Evolutionary conservation across 2,329 filamentous ascomycete species (phyloP).

Genomic region (Phaeosphaeria sp.): DNA sequence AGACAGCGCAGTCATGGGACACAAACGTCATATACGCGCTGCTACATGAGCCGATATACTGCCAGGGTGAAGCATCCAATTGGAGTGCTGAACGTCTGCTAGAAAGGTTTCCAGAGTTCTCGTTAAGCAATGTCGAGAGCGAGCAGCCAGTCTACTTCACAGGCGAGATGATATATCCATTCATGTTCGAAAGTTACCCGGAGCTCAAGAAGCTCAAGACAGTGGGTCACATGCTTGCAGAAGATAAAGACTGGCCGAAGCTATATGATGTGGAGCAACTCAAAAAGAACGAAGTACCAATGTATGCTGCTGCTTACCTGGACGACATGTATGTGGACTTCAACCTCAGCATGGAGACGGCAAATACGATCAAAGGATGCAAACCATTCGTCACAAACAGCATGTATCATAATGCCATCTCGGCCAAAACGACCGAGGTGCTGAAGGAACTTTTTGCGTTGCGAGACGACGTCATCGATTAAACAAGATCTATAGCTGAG

Average conservation of each 20-base stretch:
- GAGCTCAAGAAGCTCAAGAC: conserved; percentile 74
- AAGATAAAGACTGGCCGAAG: conserved; percentile 71
- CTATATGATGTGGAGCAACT: conserved; percentile 80
- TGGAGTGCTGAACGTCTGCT: conserved; percentile 78
- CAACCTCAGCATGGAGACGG: conserved; percentile 74
- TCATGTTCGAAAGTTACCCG: conserved; percentile 80
- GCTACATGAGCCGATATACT: conserved; percentile 89
- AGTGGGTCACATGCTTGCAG: conserved; percentile 74
- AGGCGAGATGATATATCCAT: conserved; percentile 90
- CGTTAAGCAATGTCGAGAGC: conserved; percentile 42
- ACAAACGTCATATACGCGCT: conserved; percentile 82
- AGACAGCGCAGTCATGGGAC: conserved; percentile 73
- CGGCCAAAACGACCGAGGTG: conserved; percentile 76
- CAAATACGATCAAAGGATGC: conserved; percentile 73
- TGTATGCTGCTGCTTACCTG: conserved; percentile 82
- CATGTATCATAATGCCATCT: conserved; percentile 85
- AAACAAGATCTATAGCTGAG: conserved; percentile 13
- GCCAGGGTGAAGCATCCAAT: conserved; percentile 68
- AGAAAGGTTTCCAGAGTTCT: conserved; percentile 55
- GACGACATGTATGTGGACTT: conserved; percentile 95
- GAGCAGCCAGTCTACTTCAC: conserved; percentile 75
- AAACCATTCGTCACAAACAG: conserved; percentile 86
- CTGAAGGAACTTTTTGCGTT: conserved; percentile 77
- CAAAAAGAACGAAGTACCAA: conserved; percentile 77
- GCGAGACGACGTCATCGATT: conserved; percentile 72